phyloP scores from a whole-genome alignment of 176 grass and related monocot genomes.

The Bonia amplexicaulis region DNA sequence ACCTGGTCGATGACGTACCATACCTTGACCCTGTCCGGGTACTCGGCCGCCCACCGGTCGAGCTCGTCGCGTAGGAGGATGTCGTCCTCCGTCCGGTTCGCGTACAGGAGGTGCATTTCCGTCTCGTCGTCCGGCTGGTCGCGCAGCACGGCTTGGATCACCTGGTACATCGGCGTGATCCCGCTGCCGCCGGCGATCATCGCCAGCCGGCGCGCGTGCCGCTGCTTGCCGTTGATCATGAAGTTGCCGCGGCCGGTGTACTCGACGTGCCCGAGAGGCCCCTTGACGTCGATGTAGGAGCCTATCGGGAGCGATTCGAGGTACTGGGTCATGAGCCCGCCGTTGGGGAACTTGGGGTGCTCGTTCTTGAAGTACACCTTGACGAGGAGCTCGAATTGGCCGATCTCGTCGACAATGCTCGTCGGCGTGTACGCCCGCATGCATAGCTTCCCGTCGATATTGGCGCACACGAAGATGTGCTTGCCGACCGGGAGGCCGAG shows the following conservation, averaged over 20 bases:
- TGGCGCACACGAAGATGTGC: slow-evolving; percentile 87
- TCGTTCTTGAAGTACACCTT: slow-evolving; percentile 93
- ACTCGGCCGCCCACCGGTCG: slow-evolving; percentile 57
- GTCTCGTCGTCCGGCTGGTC: slow-evolving; percentile 74
- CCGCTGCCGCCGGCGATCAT: slow-evolving; percentile 85
- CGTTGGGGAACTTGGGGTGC: slow-evolving; percentile 76
- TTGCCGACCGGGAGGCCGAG: slow-evolving; percentile 84
- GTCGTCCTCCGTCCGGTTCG: slow-evolving; percentile 83
- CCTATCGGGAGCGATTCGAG: slow-evolving; percentile 53
- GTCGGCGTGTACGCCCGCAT: slow-evolving; percentile 85
- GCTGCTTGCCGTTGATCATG: slow-evolving; percentile 60
- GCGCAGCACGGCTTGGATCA: slow-evolving; percentile 72
- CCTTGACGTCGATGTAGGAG: slow-evolving; percentile 65
- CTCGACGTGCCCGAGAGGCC: slow-evolving; percentile 80
- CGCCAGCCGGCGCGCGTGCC: slow-evolving; percentile 51
- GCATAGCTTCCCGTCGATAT: slow-evolving; percentile 70
- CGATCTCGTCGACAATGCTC: slow-evolving; percentile 66
- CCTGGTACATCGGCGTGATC: slow-evolving; percentile 95
- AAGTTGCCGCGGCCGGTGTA: slow-evolving; percentile 70
- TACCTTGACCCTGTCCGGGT: slow-evolving; percentile 66
- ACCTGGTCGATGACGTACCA: slow-evolving; percentile 89
- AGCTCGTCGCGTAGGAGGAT: slow-evolving; percentile 78
- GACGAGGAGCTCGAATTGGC: slow-evolving; percentile 78
- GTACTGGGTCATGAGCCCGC: slow-evolving; percentile 88
- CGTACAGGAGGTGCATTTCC: slow-evolving; percentile 89